Percentiles rank a stretch among this genome's conserved stretches.
phyloP scores from a whole-genome alignment of 139 green algal genomes.

The Chlorella sp. region DNA sequence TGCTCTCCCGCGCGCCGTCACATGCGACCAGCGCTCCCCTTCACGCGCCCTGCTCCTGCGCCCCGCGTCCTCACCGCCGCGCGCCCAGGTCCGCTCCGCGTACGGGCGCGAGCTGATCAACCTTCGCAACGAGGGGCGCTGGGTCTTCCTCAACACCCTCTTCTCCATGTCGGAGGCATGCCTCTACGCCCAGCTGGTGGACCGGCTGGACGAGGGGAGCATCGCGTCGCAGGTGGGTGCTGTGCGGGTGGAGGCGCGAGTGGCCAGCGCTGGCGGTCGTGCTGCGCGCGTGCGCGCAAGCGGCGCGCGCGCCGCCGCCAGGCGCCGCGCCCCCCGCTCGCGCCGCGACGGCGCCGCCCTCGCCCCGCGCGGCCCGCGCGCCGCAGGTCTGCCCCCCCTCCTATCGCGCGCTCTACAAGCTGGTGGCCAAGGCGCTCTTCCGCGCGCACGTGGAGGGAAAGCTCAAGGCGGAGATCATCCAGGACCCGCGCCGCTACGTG shows the following conservation, averaged over 20 bases:
- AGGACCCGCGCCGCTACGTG: conserved; percentile 78
- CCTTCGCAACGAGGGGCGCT: conserved; percentile 83
- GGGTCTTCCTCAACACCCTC: conserved; percentile 95
- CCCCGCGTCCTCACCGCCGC: too few species aligned
- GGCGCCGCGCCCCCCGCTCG: too few species aligned
- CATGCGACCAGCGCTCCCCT: too few species aligned
- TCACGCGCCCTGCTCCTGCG: neutral
- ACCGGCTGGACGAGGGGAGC: conserved; percentile 79
- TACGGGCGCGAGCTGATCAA: conserved; percentile 92
- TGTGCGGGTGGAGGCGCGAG: too few species aligned
- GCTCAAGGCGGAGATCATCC: conserved; percentile 93
- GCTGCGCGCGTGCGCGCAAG: too few species aligned
- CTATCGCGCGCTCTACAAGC: conserved; percentile 71
- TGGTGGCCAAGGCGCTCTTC: conserved; percentile 88
- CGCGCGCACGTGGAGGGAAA: conserved; percentile 92
- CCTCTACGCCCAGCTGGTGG: conserved; percentile 95
- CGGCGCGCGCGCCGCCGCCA: too few species aligned
- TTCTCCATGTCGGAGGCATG: conserved; percentile 92
- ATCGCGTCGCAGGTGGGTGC: conserved; percentile 54
- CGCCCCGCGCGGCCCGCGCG: too few species aligned
- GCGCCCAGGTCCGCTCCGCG: conserved; percentile 35
- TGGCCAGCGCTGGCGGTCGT: too few species aligned
- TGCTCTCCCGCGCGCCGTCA: too few species aligned
- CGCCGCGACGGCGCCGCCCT: too few species aligned
- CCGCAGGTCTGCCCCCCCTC: conserved; percentile 37